Evolutionary conservation across 345 rosid species (phyloP), one percentile per base, ranked within the genome.

Genomic region (Mercurialis annua): DNA sequence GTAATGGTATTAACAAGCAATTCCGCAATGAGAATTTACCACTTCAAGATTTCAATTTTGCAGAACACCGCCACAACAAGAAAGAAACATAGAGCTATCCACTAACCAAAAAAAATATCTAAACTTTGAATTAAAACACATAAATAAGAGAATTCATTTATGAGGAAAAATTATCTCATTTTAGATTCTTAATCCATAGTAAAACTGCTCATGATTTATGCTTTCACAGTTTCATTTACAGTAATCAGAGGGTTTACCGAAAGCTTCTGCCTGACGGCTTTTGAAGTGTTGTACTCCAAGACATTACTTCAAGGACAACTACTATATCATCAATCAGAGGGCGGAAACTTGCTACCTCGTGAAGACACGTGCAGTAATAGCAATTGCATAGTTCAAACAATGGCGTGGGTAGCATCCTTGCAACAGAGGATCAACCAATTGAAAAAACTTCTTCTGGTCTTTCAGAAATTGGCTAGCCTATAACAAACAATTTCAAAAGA

Each of bases 331-430:
- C 74, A 47, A 94, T 88, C 27, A 87, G 81, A 15, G 98, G 98
- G 54, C 98, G 92, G 60, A 85, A 89, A 68, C 75, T 81, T 11
- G 99, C 96, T 79, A 91, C 96, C 77, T 94, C 99, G 30, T 88
- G 85, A 11, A 94, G 86, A 79, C 99, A 91, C 99, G 91, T 23
- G 92, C 88, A 0, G 96, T 80, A 5, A 94, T 78, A 30, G 98
- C 99, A 56, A 91, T 78, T 17, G 96, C 93, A 38, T 94, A 89
- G 82, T 91, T 90, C 74, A 94, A 79, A 78, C 97, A 89, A 16
- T 93, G 84, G 10, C 84, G 85, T 46, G 97, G 89, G 61, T 77
- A 89, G 21, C 68, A 66, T 30, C 98, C 98, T 69, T 79, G 82
- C 60, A 94, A 69, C 42, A 74, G 68, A 18, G 98, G 99, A 76